Conservation (phyloP, 2,329 filamentous ascomycete genomes). For the Orbilia brochopaga region DNA sequence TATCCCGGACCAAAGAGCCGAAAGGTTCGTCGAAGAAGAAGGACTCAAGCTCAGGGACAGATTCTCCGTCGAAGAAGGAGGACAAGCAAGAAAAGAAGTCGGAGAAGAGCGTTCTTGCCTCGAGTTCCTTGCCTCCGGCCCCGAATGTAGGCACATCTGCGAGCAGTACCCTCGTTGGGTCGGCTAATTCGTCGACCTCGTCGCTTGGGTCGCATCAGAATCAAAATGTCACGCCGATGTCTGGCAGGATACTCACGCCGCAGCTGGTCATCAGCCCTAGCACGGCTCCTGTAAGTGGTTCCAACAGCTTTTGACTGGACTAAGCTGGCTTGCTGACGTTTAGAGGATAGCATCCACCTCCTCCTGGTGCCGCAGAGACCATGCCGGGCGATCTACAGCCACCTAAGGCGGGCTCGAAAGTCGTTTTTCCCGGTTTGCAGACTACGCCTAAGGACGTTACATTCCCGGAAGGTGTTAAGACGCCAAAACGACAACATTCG, state of each 20-base stretch:
- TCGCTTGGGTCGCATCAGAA: constrained; percentile 52
- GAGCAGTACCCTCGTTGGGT: constrained; percentile 31
- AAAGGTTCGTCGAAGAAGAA: constrained; percentile 69
- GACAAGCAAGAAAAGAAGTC: constrained; percentile 49
- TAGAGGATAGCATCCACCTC: constrained; percentile 76
- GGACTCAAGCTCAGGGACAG: constrained; percentile 62
- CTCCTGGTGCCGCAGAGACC: constrained; percentile 90
- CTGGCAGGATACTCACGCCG: constrained; percentile 70
- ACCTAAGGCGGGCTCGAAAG: constrained; percentile 86
- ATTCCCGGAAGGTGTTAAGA: constrained; percentile 83
- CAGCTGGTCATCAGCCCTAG: constrained; percentile 64
- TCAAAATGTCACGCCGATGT: constrained; percentile 53
- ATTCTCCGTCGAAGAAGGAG: constrained; percentile 52
- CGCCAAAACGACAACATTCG: constrained; percentile 94
- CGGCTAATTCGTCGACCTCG: constrained; percentile 44
- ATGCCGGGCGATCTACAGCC: constrained; percentile 97
- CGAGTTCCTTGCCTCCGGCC: constrained; percentile 43
- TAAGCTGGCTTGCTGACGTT: constrained; percentile 51
- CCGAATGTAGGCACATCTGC: constrained; percentile 41
- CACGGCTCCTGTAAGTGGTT: constrained; percentile 52
- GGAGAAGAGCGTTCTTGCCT: constrained; percentile 50
- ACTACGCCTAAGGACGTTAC: constrained; percentile 89
- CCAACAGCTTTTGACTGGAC: constrained; percentile 33
- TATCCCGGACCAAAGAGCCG: constrained; percentile 48
- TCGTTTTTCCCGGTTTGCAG: constrained; percentile 86